Evolutionary conservation across 1,139 yeast genomes (phyloP).

Genomic region (Sugiyamaella pinicola): DNA sequence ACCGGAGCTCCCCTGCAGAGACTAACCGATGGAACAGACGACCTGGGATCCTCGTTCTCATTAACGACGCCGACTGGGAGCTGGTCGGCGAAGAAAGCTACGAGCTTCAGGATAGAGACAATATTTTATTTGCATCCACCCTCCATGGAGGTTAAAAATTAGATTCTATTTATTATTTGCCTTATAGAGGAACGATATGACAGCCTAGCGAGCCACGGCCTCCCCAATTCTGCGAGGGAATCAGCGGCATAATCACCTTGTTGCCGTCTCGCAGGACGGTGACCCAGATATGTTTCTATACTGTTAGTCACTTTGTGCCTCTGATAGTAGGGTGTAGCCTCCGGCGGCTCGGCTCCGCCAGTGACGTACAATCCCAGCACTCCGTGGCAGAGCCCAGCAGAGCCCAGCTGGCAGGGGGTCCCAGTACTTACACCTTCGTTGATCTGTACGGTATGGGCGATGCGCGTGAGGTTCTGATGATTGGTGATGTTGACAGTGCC

Average conservation of each 20-base stretch:
- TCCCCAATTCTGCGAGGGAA: conserved; percentile 63
- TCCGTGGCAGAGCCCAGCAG: neutral
- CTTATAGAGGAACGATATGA: conserved; percentile 51
- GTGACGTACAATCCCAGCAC: neutral
- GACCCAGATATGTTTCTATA: conserved; percentile 42
- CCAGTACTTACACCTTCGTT: conserved; percentile 19
- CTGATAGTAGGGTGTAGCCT: neutral
- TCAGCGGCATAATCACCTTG: conserved; percentile 43
- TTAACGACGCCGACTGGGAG: conserved; percentile 98
- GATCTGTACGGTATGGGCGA: conserved; percentile 42
- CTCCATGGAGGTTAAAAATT: conserved; percentile 89
- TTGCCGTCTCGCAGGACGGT: conserved; percentile 44
- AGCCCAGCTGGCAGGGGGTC: conserved; percentile 5
- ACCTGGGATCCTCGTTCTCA: conserved; percentile 88
- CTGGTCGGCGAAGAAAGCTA: conserved; percentile 86
- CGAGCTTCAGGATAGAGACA: conserved; percentile 71
- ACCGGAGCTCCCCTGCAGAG: neutral
- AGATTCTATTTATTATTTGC: conserved; percentile 25
- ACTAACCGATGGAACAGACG: conserved; percentile 48
- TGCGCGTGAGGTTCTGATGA: conserved; percentile 49
- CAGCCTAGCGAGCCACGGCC: conserved; percentile 80
- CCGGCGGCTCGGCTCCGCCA: neutral
- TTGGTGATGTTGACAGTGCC: conserved; percentile 58
- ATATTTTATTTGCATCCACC: conserved; percentile 86
- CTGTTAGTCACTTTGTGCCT: conserved; percentile 9